Evolutionary conservation across 768 basidiomycete species (phyloP).

Genomic region (Tephrocybe sp.): DNA sequence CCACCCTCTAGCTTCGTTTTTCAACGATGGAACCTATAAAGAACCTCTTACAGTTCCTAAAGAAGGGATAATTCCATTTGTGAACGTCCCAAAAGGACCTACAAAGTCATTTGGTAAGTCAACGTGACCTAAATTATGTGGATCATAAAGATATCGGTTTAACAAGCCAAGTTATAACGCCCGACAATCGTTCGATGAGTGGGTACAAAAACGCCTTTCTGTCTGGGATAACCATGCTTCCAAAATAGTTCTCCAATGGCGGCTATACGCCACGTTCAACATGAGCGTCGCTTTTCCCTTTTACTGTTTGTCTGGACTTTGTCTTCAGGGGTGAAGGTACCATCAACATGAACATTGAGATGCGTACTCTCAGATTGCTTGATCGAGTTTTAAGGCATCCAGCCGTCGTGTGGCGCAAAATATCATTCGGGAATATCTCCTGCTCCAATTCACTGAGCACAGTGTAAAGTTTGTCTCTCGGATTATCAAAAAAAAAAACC

Average conservation of each 20-base stretch:
- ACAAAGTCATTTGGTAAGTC: too few species aligned
- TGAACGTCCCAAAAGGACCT: too few species aligned
- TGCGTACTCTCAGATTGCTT: constrained; percentile 2
- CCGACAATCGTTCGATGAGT: too few species aligned
- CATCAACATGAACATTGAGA: neutral
- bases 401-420: neutral
- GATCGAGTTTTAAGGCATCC: neutral
- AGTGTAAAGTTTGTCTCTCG: constrained; percentile 6
- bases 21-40: too few species aligned
- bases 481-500: neutral
- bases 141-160: too few species aligned
- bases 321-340: constrained; percentile 5
- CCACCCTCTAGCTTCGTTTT: too few species aligned
- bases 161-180: too few species aligned
- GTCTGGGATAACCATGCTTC: constrained; percentile 1
- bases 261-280: constrained; percentile 4
- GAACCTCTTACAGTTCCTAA: too few species aligned
- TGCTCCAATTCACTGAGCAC: neutral
- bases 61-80: too few species aligned
- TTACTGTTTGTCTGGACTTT: neutral
- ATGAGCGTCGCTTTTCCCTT: neutral
- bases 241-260: neutral
- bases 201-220: neutral
- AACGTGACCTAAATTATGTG: too few species aligned
- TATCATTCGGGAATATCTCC: constrained; percentile 4